phyloP scores from a whole-genome alignment of 352 stramenopile species.

The Pilasporangium apinafurcum region DNA sequence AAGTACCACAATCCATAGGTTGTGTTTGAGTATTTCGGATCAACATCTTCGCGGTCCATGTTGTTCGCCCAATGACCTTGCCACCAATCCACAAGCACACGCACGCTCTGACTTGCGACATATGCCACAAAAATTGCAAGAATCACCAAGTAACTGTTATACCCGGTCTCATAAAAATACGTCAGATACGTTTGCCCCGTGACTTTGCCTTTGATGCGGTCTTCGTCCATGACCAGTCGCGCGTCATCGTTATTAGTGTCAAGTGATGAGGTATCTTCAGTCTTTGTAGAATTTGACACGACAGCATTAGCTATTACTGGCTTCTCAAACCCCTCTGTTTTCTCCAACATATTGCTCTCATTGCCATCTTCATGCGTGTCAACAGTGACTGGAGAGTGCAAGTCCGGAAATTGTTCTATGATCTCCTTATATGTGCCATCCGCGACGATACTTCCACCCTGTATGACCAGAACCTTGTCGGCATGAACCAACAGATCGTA shows the following conservation, averaged over 20 bases:
- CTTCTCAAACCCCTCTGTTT: slow-evolving; percentile 9
- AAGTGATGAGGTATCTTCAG: no score
- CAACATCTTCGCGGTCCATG: slow-evolving; percentile 8
- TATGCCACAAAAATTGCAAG: no score
- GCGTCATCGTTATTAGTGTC: not conserved
- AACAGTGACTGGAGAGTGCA: no score
- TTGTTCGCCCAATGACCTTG: slow-evolving; percentile 23
- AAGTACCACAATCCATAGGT: slow-evolving; percentile 28
- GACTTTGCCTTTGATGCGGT: slow-evolving; percentile 25
- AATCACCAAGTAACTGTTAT: no score
- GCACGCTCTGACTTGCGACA: slow-evolving; percentile 12
- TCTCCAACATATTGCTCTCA: slow-evolving; percentile 7
- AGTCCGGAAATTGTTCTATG: slow-evolving; percentile 12
- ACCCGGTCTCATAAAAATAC: slow-evolving; percentile 28
- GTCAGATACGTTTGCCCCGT: slow-evolving; percentile 14
- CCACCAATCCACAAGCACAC: slow-evolving; percentile 25
- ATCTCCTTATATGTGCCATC: slow-evolving; percentile 61
- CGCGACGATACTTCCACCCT: slow-evolving; percentile 57
- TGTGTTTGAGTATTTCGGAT: slow-evolving; percentile 23
- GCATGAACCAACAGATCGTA: slow-evolving; percentile 54
- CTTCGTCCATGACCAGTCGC: slow-evolving; percentile 18
- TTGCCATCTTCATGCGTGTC: no score
- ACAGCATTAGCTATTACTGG: slow-evolving; percentile 10
- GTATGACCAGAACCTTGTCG: slow-evolving; percentile 35
- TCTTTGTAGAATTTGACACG: no score